Percentiles rank a stretch among this genome's conserved stretches.
Evolutionary conservation across 176 grass and related monocot genomes (phyloP).

Genomic region (Aegilops umbellulata): DNA sequence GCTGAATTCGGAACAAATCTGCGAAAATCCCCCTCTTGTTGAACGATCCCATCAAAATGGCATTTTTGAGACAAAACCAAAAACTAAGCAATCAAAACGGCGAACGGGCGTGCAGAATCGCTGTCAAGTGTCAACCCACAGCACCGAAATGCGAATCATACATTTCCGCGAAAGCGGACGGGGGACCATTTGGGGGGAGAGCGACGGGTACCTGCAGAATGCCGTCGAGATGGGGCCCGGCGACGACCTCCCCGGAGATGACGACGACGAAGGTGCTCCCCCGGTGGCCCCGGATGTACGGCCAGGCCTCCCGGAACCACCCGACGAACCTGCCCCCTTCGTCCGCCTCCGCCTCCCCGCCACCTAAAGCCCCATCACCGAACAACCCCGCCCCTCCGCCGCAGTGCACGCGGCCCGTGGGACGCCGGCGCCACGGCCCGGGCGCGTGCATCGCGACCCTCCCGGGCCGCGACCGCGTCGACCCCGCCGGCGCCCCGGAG

Average conservation of each 20-base stretch:
- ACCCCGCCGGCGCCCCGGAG: not conserved
- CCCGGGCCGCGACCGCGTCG: not conserved
- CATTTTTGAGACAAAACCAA: not conserved
- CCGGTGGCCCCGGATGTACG: constrained; percentile 77
- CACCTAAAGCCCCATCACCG: not conserved
- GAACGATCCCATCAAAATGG: not conserved
- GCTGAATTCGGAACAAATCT: not conserved
- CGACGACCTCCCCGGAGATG: constrained; percentile 72
- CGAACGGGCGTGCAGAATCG: too few species aligned
- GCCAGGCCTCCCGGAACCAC: constrained; percentile 86
- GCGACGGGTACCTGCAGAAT: constrained; percentile 61
- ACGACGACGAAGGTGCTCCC: constrained; percentile 86
- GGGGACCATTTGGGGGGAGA: not conserved
- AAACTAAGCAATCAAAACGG: not conserved
- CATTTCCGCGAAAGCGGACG: not conserved
- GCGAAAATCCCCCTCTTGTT: not conserved
- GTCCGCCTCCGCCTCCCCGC: not conserved
- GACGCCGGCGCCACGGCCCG: not conserved
- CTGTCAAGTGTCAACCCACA: not conserved
- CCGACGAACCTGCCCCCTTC: constrained; percentile 65
- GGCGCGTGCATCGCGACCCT: not conserved
- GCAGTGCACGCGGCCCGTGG: not conserved
- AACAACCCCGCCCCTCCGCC: not conserved
- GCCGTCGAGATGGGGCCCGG: constrained; percentile 57
- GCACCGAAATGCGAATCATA: not conserved